These are phyloP conservation scores for Penicillium janthinellum DNA, from an alignment of 2,329 filamentous ascomycete species.

Conservation along the genomic window DNA sequence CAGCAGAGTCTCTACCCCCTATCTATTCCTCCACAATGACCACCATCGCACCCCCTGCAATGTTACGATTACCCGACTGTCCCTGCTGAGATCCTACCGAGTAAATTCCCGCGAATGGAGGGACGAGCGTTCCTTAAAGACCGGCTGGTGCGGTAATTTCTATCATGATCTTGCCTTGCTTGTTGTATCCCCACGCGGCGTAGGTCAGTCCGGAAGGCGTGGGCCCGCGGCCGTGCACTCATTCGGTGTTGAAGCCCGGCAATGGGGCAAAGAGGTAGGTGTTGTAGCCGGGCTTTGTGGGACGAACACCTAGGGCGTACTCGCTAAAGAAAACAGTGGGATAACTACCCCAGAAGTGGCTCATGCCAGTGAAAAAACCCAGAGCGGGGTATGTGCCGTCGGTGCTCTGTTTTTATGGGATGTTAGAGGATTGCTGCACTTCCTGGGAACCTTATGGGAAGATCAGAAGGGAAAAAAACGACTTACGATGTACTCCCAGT, in stretches of 20 bases:
- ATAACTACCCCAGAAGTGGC: conserved; percentile 11
- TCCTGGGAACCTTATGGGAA: not conserved
- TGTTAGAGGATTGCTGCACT: not conserved
- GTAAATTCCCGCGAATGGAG: not conserved
- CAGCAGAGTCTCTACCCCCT: not conserved
- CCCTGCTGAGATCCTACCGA: not conserved
- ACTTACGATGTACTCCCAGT: conserved; percentile 11
- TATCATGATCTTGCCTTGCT: conserved; percentile 4
- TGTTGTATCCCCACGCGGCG: conserved; percentile 7
- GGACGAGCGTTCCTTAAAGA: not conserved
- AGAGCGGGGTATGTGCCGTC: conserved; percentile 9
- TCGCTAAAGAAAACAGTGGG: conserved; percentile 11
- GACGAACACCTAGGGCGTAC: conserved; percentile 6
- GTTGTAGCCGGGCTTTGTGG: not conserved
- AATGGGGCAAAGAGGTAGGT: not conserved
- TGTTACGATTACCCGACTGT: not conserved
- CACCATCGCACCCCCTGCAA: not conserved
- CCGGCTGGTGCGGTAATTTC: conserved; percentile 13
- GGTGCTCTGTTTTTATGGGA: not conserved
- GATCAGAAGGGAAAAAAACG: not conserved
- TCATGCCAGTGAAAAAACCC: conserved; percentile 8
- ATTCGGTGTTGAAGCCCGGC: not conserved
- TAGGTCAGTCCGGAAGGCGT: conserved; percentile 1
- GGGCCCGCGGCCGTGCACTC: conserved; percentile 10
- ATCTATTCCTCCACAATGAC: not conserved